A percentile compares a stretch with the other conserved stretches of the same genome.
Conservation (phyloP, 495 filamentous ascomycete species). For the Bombardia bombarda region DNA sequence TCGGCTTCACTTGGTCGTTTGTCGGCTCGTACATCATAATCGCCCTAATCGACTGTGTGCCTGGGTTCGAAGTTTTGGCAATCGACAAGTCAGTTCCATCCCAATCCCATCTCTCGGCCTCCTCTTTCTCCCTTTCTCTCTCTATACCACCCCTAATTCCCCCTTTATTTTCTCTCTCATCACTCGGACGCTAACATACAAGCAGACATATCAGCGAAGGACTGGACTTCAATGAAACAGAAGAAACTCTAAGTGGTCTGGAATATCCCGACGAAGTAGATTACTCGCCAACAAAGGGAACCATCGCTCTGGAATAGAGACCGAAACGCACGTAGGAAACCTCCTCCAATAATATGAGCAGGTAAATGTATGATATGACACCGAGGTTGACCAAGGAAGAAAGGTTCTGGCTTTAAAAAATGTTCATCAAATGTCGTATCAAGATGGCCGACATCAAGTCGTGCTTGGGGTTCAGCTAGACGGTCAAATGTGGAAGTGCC, state of each 20-base stretch:
- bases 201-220: conserved; percentile 19
- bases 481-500: neutral
- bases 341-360: too few relatives aligned
- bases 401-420: neutral
- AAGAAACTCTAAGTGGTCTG: conserved; percentile 13
- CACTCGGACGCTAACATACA: conserved; percentile 4
- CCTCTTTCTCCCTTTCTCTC: too few relatives aligned
- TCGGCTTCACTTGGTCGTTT: conserved; percentile 20
- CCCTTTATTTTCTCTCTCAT: neutral
- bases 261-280: conserved; percentile 19
- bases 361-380: neutral
- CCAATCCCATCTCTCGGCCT: neutral
- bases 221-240: conserved; percentile 19
- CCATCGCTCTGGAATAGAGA: conserved; percentile 10
- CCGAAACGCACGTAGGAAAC: too few relatives aligned
- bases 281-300: conserved; percentile 17
- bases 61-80: conserved; percentile 20
- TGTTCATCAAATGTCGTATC: neutral
- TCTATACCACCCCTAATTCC: neutral
- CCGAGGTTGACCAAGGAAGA: too few relatives aligned
- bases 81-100: conserved; percentile 17
- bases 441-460: neutral
- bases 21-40: conserved; percentile 18
- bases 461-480: neutral
- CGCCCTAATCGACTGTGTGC: conserved; percentile 20